Evolutionary conservation across 164 flowering plant species (phyloP).

Genomic region (Vitis riparia): DNA sequence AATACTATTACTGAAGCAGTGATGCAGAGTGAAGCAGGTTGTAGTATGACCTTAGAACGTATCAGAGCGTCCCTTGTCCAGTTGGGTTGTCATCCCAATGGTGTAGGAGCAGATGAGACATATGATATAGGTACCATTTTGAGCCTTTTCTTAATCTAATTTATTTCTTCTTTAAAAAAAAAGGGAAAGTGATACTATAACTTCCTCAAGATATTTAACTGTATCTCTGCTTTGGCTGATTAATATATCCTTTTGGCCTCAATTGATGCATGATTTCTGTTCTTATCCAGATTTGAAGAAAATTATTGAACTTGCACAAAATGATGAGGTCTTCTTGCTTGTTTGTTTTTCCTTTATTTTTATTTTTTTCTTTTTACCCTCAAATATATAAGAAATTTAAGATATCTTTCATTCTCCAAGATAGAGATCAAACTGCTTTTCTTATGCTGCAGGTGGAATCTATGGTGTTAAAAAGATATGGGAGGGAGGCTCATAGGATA

Average conservation of each 20-base stretch:
- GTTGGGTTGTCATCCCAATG: slow-evolving; percentile 43
- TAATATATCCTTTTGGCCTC: neutral
- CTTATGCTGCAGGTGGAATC: slow-evolving; percentile 68
- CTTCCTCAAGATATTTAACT: too few relatives aligned
- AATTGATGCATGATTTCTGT: neutral
- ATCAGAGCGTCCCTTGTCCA: slow-evolving; percentile 59
- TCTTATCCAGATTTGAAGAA: slow-evolving; percentile 55
- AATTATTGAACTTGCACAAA: slow-evolving; percentile 64
- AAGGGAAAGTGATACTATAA: too few relatives aligned
- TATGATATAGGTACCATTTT: slow-evolving; percentile 58
- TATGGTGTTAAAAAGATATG: slow-evolving; percentile 68
- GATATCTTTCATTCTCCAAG: neutral
- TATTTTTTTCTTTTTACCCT: neutral
- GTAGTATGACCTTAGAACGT: slow-evolving; percentile 66
- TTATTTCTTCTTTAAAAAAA: neutral
- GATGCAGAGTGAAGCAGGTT: slow-evolving; percentile 65
- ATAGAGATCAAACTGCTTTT: neutral
- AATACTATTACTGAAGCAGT: slow-evolving; percentile 71
- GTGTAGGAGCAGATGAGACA: slow-evolving; percentile 40
- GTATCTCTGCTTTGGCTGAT: too few relatives aligned
- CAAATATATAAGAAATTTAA: neutral
- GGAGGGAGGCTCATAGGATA: slow-evolving; percentile 68
- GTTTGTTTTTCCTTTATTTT: neutral
- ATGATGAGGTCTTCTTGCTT: slow-evolving; percentile 55
- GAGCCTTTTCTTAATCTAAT: neutral